phyloP scores from a whole-genome alignment of 495 filamentous ascomycete species.

The Trichoderma parareesei region DNA sequence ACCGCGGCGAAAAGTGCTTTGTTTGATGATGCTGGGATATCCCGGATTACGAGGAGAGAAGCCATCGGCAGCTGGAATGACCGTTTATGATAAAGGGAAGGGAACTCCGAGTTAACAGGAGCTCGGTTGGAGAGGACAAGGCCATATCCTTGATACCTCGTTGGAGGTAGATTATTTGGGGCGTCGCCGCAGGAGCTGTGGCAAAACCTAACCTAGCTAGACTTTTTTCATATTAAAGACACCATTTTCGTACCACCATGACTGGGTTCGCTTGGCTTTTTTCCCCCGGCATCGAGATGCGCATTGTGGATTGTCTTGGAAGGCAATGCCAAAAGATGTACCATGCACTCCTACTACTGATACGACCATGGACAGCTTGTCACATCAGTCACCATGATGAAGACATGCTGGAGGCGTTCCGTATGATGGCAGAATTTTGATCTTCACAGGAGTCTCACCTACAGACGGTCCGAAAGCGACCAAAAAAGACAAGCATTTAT shows the following conservation, averaged over 20 bases:
- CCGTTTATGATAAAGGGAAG: constrained; percentile 12
- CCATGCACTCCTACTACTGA: too few relatives aligned
- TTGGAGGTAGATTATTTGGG: constrained; percentile 5
- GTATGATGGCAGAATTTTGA: too few relatives aligned
- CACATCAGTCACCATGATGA: too few relatives aligned
- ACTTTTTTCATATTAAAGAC: constrained; percentile 10
- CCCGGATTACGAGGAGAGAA: not conserved
- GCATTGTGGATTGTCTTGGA: not conserved
- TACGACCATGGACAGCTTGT: too few relatives aligned
- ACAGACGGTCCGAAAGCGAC: too few relatives aligned
- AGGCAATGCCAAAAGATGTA: too few relatives aligned
- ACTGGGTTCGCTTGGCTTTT: not conserved
- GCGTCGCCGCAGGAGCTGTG: constrained; percentile 7
- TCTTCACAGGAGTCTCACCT: too few relatives aligned
- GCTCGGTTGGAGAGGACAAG: constrained; percentile 6
- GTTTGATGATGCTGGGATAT: constrained; percentile 5
- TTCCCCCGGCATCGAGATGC: not conserved
- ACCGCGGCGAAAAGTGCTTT: constrained; percentile 6
- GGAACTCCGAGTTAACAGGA: constrained; percentile 1
- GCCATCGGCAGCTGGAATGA: constrained; percentile 10
- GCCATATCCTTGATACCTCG: not conserved
- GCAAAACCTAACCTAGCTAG: constrained; percentile 9
- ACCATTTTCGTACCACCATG: constrained; percentile 4
- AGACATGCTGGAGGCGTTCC: too few relatives aligned
- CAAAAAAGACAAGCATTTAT: not conserved